Percentiles rank a stretch among this genome's conserved stretches.
Evolutionary conservation across 768 basidiomycete genomes (phyloP).

Genomic region (Tricholoma saponaceum): DNA sequence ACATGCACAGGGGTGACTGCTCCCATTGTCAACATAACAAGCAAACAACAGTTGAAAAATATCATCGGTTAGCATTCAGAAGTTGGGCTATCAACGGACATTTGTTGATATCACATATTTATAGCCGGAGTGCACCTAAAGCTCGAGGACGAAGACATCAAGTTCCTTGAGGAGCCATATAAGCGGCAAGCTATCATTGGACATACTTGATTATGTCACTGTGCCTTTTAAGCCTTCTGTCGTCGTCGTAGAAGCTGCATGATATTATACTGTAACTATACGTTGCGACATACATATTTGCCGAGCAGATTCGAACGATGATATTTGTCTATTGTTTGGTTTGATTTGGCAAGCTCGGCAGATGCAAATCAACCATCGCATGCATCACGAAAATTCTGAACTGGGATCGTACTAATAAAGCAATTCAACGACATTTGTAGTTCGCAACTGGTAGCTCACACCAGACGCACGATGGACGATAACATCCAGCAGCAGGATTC

Average conservation of each 20-base stretch:
- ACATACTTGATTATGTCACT: slow-evolving; percentile 25
- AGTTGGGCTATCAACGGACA: neutral
- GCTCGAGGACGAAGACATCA: slow-evolving; percentile 54
- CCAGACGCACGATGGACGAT: neutral
- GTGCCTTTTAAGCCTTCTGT: too few relatives aligned
- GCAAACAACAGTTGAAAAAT: slow-evolving; percentile 46
- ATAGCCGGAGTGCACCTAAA: slow-evolving; percentile 41
- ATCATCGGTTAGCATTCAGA: slow-evolving; percentile 34
- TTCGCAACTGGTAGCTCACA: too few relatives aligned
- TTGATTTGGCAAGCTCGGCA: too few relatives aligned
- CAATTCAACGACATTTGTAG: too few relatives aligned
- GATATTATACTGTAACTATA: too few relatives aligned
- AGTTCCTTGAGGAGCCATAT: slow-evolving; percentile 55
- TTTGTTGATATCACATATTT: neutral
- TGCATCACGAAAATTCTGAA: too few relatives aligned
- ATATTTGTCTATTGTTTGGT: too few relatives aligned
- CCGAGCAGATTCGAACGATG: too few relatives aligned
- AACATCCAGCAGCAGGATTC: neutral
- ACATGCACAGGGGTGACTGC: slow-evolving; percentile 38
- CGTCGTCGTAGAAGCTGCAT: too few relatives aligned
- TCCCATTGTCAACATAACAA: slow-evolving; percentile 56
- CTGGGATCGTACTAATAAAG: too few relatives aligned
- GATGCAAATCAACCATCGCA: too few relatives aligned
- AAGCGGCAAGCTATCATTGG: slow-evolving; percentile 39
- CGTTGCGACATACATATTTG: too few relatives aligned